These are phyloP conservation scores for Magnusiomyces tetraspermus DNA, from an alignment of 1,139 yeast genomes.

Conservation along the genomic window DNA sequence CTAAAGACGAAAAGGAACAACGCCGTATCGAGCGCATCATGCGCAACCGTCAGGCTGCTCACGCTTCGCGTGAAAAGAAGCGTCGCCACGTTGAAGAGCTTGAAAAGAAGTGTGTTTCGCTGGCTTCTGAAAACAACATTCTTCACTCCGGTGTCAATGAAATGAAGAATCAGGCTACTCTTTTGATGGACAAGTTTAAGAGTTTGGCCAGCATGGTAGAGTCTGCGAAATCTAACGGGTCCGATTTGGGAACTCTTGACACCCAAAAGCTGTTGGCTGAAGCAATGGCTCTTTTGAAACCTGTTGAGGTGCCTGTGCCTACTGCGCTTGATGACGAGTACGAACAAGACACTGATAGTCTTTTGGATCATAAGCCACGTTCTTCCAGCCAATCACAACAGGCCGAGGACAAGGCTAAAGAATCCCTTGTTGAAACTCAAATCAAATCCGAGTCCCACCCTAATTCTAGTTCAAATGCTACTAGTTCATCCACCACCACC, in stretches of 20 bases:
- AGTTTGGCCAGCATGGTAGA: conserved; percentile 24
- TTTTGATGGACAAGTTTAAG: conserved; percentile 24
- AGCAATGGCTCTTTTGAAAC: conserved; percentile 4
- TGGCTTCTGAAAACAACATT: conserved; percentile 25
- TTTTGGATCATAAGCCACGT: neutral
- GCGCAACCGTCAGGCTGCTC: conserved; percentile 94
- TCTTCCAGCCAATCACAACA: neutral
- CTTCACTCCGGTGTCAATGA: conserved; percentile 23
- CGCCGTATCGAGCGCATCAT: conserved; percentile 85
- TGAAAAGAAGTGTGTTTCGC: conserved; percentile 40
- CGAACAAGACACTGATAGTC: neutral
- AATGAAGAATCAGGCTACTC: conserved; percentile 17
- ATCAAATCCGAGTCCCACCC: neutral
- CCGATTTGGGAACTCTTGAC: conserved; percentile 15
- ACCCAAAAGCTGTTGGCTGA: conserved; percentile 3
- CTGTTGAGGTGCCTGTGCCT: conserved; percentile 1
- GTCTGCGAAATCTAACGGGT: conserved; percentile 18
- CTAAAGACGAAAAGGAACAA: conserved; percentile 94
- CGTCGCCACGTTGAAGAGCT: conserved; percentile 81
- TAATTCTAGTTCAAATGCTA: neutral
- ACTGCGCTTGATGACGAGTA: neutral
- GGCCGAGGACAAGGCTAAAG: neutral
- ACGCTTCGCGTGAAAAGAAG: conserved; percentile 93
- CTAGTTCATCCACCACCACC: conserved; percentile 3
- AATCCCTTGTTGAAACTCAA: neutral